phyloP scores from a whole-genome alignment of 805 yeast genomes.

The Lipomyces chichibuensis region DNA sequence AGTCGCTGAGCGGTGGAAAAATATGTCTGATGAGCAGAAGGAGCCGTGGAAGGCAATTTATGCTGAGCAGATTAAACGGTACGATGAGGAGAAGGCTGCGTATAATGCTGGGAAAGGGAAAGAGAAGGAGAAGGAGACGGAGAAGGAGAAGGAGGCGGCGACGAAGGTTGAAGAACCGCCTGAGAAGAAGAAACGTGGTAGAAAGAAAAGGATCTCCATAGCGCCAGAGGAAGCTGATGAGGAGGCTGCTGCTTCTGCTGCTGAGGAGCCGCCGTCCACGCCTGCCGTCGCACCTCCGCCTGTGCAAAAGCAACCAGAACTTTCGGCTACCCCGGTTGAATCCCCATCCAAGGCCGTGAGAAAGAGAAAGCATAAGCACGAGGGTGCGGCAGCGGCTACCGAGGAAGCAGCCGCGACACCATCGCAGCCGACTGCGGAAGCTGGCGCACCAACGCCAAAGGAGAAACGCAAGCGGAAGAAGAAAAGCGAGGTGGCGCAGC shows the following conservation, averaged over 20 bases:
- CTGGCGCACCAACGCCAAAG: constrained; percentile 11
- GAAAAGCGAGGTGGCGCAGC: constrained; percentile 3
- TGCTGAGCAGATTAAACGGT: constrained; percentile 50
- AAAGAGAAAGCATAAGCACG: constrained; percentile 35
- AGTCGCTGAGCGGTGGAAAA: constrained; percentile 79
- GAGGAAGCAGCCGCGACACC: constrained; percentile 7
- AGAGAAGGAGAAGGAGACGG: constrained; percentile 28
- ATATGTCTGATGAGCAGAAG: constrained; percentile 68
- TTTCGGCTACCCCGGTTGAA: constrained; percentile 1
- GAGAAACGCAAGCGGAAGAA: constrained; percentile 26
- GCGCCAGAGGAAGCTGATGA: constrained; percentile 7
- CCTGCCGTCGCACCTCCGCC: constrained; percentile 8
- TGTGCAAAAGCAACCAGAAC: constrained; percentile 2
- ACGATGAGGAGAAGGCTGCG: constrained; percentile 52
- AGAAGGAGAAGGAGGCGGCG: neutral
- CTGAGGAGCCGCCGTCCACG: constrained; percentile 8
- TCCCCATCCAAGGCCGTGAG: constrained; percentile 25
- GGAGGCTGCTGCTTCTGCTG: constrained; percentile 8
- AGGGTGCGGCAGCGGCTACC: constrained; percentile 36
- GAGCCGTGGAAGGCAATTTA: constrained; percentile 67
- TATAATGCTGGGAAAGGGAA: constrained; percentile 52
- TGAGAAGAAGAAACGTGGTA: constrained; percentile 12
- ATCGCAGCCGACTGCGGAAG: constrained; percentile 1
- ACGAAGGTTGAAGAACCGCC: neutral
- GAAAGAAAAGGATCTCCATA: constrained; percentile 7